Conservation (phyloP, 202 grass and related monocot genomes). For the Digitaria exilis region DNA sequence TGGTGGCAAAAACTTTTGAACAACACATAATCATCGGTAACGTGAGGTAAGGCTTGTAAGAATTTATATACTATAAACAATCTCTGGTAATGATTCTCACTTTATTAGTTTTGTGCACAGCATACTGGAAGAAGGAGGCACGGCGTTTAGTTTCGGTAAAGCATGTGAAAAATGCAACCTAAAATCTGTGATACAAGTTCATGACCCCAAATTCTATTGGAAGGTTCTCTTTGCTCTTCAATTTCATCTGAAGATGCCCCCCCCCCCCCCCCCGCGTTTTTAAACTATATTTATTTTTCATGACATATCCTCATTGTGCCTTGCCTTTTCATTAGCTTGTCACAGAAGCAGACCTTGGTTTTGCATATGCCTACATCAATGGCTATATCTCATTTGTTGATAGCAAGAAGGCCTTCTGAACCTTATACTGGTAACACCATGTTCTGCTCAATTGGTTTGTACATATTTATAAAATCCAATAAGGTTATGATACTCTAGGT, state of each 20-base stretch:
- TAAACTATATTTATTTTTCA: neutral
- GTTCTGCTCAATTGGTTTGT: neutral
- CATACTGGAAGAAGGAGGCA: constrained; percentile 82
- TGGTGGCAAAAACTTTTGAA: constrained; percentile 53
- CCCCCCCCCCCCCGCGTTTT: neutral
- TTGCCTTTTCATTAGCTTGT: constrained; percentile 44
- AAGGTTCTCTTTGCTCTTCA: constrained; percentile 50
- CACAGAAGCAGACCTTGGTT: constrained; percentile 77
- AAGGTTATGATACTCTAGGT: neutral
- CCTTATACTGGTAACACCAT: constrained; percentile 62
- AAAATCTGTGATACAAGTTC: constrained; percentile 68
- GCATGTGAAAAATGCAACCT: constrained; percentile 46
- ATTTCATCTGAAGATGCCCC: rapidly evolving
- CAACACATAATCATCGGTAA: constrained; percentile 47
- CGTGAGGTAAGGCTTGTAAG: constrained; percentile 49
- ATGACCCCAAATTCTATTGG: constrained; percentile 83
- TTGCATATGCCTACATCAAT: constrained; percentile 88
- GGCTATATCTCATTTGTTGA: constrained; percentile 81
- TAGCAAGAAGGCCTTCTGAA: constrained; percentile 74
- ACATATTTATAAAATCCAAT: constrained; percentile 20
- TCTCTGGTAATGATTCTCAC: neutral
- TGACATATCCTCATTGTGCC: neutral
- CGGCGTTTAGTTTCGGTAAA: constrained; percentile 66
- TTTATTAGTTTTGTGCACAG: constrained; percentile 34
- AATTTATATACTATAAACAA: neutral